Evolutionary conservation across 2,329 filamentous ascomycete species (phyloP).

Genomic region (Phialophora tarda): DNA sequence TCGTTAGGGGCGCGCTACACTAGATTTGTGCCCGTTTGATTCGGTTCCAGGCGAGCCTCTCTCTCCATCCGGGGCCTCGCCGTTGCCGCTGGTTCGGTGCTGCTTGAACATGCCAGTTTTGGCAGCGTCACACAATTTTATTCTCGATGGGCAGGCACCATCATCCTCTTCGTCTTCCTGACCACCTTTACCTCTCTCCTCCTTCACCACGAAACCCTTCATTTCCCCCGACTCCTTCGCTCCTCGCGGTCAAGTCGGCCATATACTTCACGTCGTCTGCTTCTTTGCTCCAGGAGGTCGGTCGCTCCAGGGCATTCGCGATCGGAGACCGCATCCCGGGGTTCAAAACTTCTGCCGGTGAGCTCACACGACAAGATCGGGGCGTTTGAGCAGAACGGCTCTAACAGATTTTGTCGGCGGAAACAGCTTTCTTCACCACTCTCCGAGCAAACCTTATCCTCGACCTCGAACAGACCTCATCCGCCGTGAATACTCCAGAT

Average conservation of each 20-base stretch:
- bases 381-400: neutral
- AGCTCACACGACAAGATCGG: constrained; percentile 24
- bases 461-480: constrained; percentile 63
- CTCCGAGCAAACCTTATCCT: constrained; percentile 80
- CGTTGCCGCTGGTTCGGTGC: constrained; percentile 19
- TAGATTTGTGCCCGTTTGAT: neutral
- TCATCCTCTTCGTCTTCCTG: constrained; percentile 36
- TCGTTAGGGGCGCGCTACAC: neutral
- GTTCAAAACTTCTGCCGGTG: constrained; percentile 44
- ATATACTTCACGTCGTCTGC: constrained; percentile 26
- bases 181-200: constrained; percentile 39
- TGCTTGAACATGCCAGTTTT: constrained; percentile 30
- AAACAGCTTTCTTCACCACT: constrained; percentile 78
- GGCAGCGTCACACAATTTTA: constrained; percentile 18
- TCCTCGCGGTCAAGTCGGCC: constrained; percentile 32
- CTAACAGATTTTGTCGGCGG: constrained; percentile 5
- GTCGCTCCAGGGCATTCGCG: constrained; percentile 34
- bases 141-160: constrained; percentile 38
- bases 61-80: neutral
- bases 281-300: constrained; percentile 33
- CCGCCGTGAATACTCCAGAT: constrained; percentile 68
- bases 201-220: constrained; percentile 26
- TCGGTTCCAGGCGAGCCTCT: constrained; percentile 1
- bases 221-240: constrained; percentile 31
- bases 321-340: constrained; percentile 44